Percentiles rank a stretch among this genome's conserved stretches.
phyloP scores from a whole-genome alignment of 345 rosid species.

The Eucalyptus erythrocorys region DNA sequence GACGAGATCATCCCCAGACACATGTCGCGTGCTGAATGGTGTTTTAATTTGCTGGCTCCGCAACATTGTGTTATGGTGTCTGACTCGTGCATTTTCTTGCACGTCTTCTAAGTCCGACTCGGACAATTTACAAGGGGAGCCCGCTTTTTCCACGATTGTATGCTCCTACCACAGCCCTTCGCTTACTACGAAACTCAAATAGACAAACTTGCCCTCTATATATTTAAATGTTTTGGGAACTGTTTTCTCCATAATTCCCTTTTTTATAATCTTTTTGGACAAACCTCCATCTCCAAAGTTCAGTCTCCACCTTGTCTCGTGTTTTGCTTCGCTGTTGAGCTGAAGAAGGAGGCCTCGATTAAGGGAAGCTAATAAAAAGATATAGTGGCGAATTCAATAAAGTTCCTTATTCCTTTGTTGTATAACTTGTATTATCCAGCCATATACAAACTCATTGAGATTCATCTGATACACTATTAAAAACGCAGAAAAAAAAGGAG shows the following conservation, averaged over 20 bases:
- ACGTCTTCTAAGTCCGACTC: neutral
- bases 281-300: neutral
- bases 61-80: too few relatives aligned
- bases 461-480: neutral
- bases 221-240: neutral
- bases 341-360: neutral
- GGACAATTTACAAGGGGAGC: neutral
- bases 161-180: neutral
- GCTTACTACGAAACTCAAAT: neutral
- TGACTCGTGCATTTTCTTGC: neutral
- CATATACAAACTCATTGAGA: neutral
- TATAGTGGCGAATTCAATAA: neutral
- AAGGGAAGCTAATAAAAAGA: neutral
- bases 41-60: neutral
- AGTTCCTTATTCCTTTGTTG: neutral
- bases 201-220: neutral
- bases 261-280: neutral
- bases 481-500: accelerated
- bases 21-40: neutral
- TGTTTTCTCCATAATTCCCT: neutral
- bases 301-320: neutral
- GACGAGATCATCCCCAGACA: neutral
- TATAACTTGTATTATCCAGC: neutral
- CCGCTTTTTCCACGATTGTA: neutral
- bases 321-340: neutral